Percentiles rank a stretch among this genome's conserved stretches.
These are phyloP conservation scores for Sclerotinia minor DNA, from an alignment of 2,329 filamentous ascomycete genomes.

Conservation along the genomic window DNA sequence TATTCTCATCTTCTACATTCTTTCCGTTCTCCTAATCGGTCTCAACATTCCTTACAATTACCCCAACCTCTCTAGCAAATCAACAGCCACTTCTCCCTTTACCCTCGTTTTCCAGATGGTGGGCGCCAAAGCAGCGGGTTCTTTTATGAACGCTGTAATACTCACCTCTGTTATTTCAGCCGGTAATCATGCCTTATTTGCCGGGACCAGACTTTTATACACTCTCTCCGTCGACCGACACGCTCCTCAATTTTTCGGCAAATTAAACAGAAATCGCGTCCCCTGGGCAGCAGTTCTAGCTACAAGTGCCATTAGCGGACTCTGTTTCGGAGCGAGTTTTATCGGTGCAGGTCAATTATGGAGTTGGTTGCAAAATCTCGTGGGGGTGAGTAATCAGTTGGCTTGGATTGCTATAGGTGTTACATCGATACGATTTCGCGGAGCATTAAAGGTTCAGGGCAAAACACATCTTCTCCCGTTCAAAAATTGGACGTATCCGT, in stretches of 20 bases:
- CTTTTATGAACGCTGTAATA: slow-evolving; percentile 62
- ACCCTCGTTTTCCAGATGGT: slow-evolving; percentile 62
- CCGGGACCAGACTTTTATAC: slow-evolving; percentile 57
- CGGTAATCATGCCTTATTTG: slow-evolving; percentile 60
- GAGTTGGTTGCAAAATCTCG: slow-evolving; percentile 67
- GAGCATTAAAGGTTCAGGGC: slow-evolving; percentile 56
- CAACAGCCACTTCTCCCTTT: slow-evolving; percentile 53
- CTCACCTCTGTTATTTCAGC: slow-evolving; percentile 59
- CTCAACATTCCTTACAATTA: slow-evolving; percentile 60
- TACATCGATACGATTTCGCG: slow-evolving; percentile 64
- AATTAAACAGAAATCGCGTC: slow-evolving; percentile 51
- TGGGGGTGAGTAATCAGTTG: slow-evolving; percentile 67
- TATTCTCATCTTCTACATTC: slow-evolving; percentile 49
- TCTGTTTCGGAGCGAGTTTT: slow-evolving; percentile 65
- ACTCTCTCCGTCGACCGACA: slow-evolving; percentile 55
- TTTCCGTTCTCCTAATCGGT: slow-evolving; percentile 56
- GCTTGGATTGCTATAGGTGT: slow-evolving; percentile 66
- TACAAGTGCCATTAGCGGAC: slow-evolving; percentile 54
- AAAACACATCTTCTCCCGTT: slow-evolving; percentile 63
- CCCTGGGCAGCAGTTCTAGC: slow-evolving; percentile 57
- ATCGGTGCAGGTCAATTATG: slow-evolving; percentile 65
- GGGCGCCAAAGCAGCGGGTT: slow-evolving; percentile 55
- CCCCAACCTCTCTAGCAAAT: slow-evolving; percentile 46
- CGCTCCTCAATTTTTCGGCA: slow-evolving; percentile 56
- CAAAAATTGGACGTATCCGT: slow-evolving; percentile 67